Evolutionary conservation across 2,329 filamentous ascomycete genomes (phyloP).

Genomic region (Metarhizium album): DNA sequence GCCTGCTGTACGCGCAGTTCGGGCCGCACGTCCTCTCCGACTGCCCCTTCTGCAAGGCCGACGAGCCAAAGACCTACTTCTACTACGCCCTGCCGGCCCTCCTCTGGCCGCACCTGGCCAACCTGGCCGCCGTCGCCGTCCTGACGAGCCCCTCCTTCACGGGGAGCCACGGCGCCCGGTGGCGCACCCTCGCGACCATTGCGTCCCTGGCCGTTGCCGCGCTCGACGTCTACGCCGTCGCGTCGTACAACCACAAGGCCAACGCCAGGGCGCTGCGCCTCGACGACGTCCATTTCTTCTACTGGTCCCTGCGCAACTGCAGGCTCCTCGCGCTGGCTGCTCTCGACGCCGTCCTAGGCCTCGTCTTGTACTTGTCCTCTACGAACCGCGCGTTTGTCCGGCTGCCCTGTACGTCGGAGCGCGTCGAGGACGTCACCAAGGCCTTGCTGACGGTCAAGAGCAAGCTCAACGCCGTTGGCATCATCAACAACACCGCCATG

Average conservation of each 20-base stretch:
- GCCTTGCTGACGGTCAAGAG: conserved; percentile 48
- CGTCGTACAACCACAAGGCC: conserved; percentile 51
- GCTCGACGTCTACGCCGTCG: conserved; percentile 55
- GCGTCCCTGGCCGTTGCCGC: conserved; percentile 46
- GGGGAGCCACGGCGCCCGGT: conserved; percentile 52
- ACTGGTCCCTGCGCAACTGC: conserved; percentile 55
- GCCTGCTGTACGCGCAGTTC: conserved; percentile 73
- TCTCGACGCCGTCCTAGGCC: conserved; percentile 54
- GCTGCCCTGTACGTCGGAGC: conserved; percentile 50
- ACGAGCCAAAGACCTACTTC: conserved; percentile 60
- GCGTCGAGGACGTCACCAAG: conserved; percentile 49
- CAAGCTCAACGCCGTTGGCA: conserved; percentile 60
- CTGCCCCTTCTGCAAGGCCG: conserved; percentile 74
- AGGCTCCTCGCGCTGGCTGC: conserved; percentile 54
- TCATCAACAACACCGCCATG: conserved; percentile 70
- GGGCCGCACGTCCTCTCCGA: conserved; percentile 63
- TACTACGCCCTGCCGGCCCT: conserved; percentile 70
- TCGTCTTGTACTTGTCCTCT: conserved; percentile 60
- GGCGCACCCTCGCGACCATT: conserved; percentile 61
- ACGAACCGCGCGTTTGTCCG: conserved; percentile 70
- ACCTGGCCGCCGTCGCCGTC: conserved; percentile 61
- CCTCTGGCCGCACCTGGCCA: conserved; percentile 66
- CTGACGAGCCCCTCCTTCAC: conserved; percentile 60
- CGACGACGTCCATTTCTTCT: conserved; percentile 56
- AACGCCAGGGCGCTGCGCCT: conserved; percentile 54